Evolutionary conservation across 2,329 filamentous ascomycete genomes (phyloP), one percentile per base, ranked within the genome.

Genomic region (Ascochyta viciae-villosae): DNA sequence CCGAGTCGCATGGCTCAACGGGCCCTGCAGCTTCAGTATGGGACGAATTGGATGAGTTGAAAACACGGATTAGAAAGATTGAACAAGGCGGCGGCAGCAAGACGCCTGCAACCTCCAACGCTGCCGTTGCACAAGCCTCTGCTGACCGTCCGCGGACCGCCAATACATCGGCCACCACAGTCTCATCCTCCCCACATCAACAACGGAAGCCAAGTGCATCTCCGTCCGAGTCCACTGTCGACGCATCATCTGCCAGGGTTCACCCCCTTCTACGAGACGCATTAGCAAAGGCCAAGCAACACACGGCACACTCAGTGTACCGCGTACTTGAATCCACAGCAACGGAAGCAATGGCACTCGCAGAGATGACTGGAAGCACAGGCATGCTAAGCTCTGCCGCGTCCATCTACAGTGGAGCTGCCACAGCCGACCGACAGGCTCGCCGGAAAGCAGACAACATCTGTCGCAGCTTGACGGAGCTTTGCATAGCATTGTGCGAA

Each of bases 41-140:
- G 95, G 95, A 98, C 72, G 95, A 99, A 76, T 79, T 99, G 26
- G 95, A 98, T 66, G 95, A 98, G 62, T 80, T 99, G 42, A 98
- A 98, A 74, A 95, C 91, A 37, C 87, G 95, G 27, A 96, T 99
- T 66, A 88, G 91, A 65, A 90, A 92, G 57, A 84, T 99, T 9
- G 95, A 98, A 74, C 31, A 43, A 29, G 77, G 96, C 64, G 96
- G 91, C 2, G 93, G 91, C 2, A 93, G 93, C 55, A 96, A 96
- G 76, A 80, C 95, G 31, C 92, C 93, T 0, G 80, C 91, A 0
- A 92, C 90, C 2, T 94, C 92, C 3, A 90, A 88, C 33, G 91
- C 91, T 2, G 90, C 91, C 2, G 65, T 75, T 6, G 67, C 72
- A n/a, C 85, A 87, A 61, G 83, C 86, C 9, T 88, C 88, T 0